Conservation (phyloP, 2,329 filamentous ascomycete genomes). For the Penicillium sp. region DNA sequence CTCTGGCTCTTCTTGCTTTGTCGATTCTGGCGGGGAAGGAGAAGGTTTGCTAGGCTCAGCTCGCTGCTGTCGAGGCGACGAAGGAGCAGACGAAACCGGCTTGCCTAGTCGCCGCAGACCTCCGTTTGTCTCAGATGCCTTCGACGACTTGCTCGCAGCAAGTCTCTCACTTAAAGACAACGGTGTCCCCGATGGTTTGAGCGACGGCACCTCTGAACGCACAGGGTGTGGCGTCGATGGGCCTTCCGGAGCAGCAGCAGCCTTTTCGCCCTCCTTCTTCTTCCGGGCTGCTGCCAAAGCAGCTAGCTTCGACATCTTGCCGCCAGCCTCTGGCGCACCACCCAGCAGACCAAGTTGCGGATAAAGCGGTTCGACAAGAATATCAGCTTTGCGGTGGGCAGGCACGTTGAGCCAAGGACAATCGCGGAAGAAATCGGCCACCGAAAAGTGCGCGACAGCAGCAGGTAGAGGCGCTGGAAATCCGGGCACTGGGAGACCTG, state of each 20-base stretch:
- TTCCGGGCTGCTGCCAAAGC: slow-evolving; percentile 83
- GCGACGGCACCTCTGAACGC: slow-evolving; percentile 8
- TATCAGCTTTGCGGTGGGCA: slow-evolving; percentile 60
- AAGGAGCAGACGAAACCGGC: slow-evolving; percentile 15
- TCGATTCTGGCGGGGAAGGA: slow-evolving; percentile 1
- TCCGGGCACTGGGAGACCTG: slow-evolving; percentile 36
- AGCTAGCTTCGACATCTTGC: slow-evolving; percentile 86
- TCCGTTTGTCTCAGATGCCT: slow-evolving; percentile 25
- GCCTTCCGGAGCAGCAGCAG: slow-evolving; percentile 18
- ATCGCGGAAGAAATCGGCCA: slow-evolving; percentile 72
- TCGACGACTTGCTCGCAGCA: slow-evolving; percentile 31
- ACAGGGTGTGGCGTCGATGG: slow-evolving; percentile 10
- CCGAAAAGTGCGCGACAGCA: slow-evolving; percentile 41
- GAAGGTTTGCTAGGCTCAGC: slow-evolving; percentile 19
- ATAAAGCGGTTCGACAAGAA: slow-evolving; percentile 62
- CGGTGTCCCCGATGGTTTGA: slow-evolving; percentile 26
- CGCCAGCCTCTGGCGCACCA: slow-evolving; percentile 63
- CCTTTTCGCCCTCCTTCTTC: slow-evolving; percentile 73
- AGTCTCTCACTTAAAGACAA: slow-evolving; percentile 44
- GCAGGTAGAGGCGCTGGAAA: slow-evolving; percentile 30
- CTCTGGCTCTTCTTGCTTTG: slow-evolving; percentile 6
- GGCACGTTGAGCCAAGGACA: slow-evolving; percentile 83
- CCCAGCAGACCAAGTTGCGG: slow-evolving; percentile 73
- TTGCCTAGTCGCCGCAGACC: slow-evolving; percentile 26
- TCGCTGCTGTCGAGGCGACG: slow-evolving; percentile 21